These are phyloP conservation scores for Gloeostereum incarnatum DNA, from an alignment of 768 basidiomycete genomes.

Conservation along the genomic window DNA sequence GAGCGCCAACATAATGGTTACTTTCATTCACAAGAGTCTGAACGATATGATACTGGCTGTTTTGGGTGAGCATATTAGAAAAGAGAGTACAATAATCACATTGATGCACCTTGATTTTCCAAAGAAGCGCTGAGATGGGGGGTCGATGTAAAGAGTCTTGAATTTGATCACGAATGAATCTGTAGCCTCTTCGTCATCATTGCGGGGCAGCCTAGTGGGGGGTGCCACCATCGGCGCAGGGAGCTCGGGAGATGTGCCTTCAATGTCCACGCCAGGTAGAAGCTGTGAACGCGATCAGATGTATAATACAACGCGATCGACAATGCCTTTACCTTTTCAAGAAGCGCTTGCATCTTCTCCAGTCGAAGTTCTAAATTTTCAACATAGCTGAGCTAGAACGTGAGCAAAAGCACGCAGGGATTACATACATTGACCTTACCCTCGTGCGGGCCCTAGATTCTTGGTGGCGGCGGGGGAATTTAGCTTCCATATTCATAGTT, in stretches of 20 bases:
- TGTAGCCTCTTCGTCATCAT: constrained; percentile 22
- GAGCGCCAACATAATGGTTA: constrained; percentile 35
- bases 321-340: constrained; percentile 34
- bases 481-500: background rate
- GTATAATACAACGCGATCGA: background rate
- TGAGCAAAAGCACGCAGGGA: background rate
- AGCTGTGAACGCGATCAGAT: constrained; percentile 17
- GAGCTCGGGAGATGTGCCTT: constrained; percentile 41
- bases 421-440: constrained; percentile 23
- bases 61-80: constrained; percentile 3
- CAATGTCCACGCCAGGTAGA: constrained; percentile 55
- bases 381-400: constrained; percentile 44
- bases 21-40: constrained; percentile 51
- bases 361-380: constrained; percentile 53
- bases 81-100: background rate
- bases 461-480: constrained; percentile 10
- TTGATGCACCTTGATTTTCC: constrained; percentile 36
- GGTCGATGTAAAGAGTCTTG: constrained; percentile 26
- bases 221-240: constrained; percentile 20
- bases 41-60: constrained; percentile 40
- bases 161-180: constrained; percentile 21
- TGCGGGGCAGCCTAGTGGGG: constrained; percentile 14
- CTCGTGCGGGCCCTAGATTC: constrained; percentile 56
- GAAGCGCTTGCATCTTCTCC: constrained; percentile 55
- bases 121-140: constrained; percentile 33